Evolutionary conservation across 2,329 filamentous ascomycete genomes (phyloP).

Genomic region (Rasamsonia emersonii): DNA sequence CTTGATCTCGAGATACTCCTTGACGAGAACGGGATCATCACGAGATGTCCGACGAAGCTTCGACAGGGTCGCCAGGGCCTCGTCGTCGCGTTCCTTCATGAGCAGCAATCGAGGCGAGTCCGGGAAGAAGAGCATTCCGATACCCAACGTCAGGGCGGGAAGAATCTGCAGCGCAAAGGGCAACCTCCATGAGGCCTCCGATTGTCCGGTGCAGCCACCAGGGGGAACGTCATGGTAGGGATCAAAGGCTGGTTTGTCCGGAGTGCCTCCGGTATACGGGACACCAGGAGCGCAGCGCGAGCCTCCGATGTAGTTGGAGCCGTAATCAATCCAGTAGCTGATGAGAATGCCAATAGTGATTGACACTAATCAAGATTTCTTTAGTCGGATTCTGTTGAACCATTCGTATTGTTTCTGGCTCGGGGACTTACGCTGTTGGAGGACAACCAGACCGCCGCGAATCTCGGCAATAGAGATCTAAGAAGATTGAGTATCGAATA

Average conservation of each 20-base stretch:
- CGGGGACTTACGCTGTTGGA: conserved; percentile 26
- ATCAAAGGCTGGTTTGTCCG: conserved; percentile 30
- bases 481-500: conserved; percentile 2
- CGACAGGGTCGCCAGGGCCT: conserved; percentile 39
- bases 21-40: conserved; percentile 38
- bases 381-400: conserved; percentile 2
- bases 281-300: conserved; percentile 41
- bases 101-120: conserved; percentile 50
- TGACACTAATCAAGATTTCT: conserved; percentile 40
- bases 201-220: conserved; percentile 42
- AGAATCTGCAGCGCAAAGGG: conserved; percentile 41
- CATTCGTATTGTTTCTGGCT: too few species aligned
- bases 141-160: conserved; percentile 29
- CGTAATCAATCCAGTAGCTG: conserved; percentile 36
- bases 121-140: conserved; percentile 43
- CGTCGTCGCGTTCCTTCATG: conserved; percentile 40
- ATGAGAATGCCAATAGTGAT: conserved; percentile 30
- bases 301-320: conserved; percentile 37
- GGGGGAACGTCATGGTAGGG: conserved; percentile 34
- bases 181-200: conserved; percentile 40
- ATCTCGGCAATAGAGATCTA: conserved; percentile 37
- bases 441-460: conserved; percentile 28
- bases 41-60: conserved; percentile 41
- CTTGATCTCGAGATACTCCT: conserved; percentile 44
- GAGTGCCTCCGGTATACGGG: conserved; percentile 38